phyloP scores from a whole-genome alignment of 352 stramenopile species.

The Pythium aristosporum region DNA sequence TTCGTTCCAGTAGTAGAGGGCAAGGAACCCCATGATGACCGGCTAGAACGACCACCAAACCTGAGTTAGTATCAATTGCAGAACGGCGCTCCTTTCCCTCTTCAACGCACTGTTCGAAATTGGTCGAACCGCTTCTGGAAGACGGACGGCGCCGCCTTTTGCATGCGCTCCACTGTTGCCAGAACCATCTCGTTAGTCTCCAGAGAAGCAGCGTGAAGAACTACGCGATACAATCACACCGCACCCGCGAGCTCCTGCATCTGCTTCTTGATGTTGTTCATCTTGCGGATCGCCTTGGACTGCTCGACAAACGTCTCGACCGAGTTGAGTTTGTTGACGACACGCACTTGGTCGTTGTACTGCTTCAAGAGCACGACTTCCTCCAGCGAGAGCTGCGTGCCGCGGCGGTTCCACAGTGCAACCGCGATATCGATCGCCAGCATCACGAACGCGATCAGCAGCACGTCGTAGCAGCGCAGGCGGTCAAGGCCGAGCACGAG shows the following conservation, averaged over 20 bases:
- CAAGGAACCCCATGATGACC: constrained; percentile 46
- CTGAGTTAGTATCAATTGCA: not conserved
- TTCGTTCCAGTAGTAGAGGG: constrained; percentile 77
- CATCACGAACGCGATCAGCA: constrained; percentile 61
- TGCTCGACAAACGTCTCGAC: constrained; percentile 89
- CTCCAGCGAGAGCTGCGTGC: constrained; percentile 47
- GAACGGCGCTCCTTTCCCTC: not conserved
- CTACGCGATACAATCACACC: not conserved
- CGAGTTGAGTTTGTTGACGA: constrained; percentile 84
- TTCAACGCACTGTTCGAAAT: constrained; percentile 54
- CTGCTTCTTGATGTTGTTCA: constrained; percentile 86
- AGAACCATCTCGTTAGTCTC: not conserved
- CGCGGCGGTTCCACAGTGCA: constrained; percentile 51
- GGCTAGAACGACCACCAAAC: constrained; percentile 36
- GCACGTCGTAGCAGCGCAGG: constrained; percentile 71
- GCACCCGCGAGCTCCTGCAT: constrained; percentile 77
- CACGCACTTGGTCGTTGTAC: constrained; percentile 77
- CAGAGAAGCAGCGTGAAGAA: not conserved
- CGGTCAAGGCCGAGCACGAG: constrained; percentile 42
- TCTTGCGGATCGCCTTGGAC: constrained; percentile 81
- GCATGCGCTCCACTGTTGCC: constrained; percentile 51
- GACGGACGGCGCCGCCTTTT: constrained; percentile 58
- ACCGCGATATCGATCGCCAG: constrained; percentile 50
- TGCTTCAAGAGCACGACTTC: constrained; percentile 57
- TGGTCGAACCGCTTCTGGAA: constrained; percentile 77